These are phyloP conservation scores for Phyllosticta citribraziliensis DNA, from an alignment of 2,329 filamentous ascomycete species.

Conservation along the genomic window DNA sequence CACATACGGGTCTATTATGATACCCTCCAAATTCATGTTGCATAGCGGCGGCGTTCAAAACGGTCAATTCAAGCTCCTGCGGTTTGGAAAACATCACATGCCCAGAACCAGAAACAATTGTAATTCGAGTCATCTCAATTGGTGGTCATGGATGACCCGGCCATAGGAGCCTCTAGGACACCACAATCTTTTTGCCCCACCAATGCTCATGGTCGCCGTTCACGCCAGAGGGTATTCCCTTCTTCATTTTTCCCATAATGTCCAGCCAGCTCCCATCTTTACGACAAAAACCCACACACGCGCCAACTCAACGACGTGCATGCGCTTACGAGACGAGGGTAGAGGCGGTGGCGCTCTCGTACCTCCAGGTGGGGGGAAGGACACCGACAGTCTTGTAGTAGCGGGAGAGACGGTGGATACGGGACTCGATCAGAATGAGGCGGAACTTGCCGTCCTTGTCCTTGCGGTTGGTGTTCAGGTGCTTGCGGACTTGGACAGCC, in stretches of 20 bases:
- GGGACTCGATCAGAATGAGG: constrained; percentile 99
- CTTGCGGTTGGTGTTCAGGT: constrained; percentile 99
- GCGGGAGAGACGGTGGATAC: constrained; percentile 97
- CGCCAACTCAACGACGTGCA: neutral
- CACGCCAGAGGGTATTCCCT: neutral
- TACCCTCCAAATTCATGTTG: constrained; percentile 2
- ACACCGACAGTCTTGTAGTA: constrained; percentile 97
- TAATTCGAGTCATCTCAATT: constrained; percentile 1
- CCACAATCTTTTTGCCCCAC: neutral
- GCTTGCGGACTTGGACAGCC: constrained; percentile 98
- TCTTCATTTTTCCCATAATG: neutral
- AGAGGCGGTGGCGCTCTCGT: constrained; percentile 94
- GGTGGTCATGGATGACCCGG: neutral
- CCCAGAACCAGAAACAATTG: constrained; percentile 3
- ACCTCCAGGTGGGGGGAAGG: constrained; percentile 90
- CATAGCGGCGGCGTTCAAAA: constrained; percentile 13
- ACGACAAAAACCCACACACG: neutral
- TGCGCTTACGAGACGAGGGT: constrained; percentile 76
- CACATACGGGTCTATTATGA: neutral
- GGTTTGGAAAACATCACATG: neutral
- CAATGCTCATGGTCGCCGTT: neutral
- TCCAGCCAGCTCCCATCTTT: neutral
- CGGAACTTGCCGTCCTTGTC: constrained; percentile 99
- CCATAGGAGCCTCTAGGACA: neutral
- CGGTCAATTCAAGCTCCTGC: neutral